Base-by-base conservation (phyloP, 345 rosid genomes). In the Moringa oleifera region DNA sequence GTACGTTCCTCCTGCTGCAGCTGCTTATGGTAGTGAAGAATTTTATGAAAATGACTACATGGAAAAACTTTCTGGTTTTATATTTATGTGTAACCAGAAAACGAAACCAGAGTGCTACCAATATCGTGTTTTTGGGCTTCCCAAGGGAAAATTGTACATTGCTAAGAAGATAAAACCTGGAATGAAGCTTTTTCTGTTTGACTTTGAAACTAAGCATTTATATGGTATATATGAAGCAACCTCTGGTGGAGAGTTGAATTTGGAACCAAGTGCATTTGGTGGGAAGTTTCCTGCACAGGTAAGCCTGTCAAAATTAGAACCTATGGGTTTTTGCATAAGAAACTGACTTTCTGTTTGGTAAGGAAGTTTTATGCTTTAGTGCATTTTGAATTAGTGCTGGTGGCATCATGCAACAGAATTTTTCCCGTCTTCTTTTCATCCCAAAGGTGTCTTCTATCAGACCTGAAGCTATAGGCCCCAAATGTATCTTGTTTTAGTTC, bases 271-370 rank as follows among this genome's bases (percentile, higher is more conserved):
- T 57, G 89, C 86, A 67, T 79, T 84, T 57, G 75, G 61, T 18
- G 80, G 45, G 51, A 63, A 73, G 60, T 84, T 77, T 71, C 81
- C 86, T 55, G 82, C 84, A 25, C 82, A 79, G 81, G 89, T 80
- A 61, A 65, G 53, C 53, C 25, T 31, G 33, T 18, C 23, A 20
- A 23, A 22, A 19, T n/a, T 64, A 11, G 15, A 2, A 54, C 22
- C 23, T 57, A 17, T 54, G 24, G 13, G 11, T 15, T 12, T 23
- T 25, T 64, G n/a, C n/a, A n/a, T n/a, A n/a, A n/a, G n/a, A n/a
- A n/a, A n/a, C n/a, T n/a, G n/a, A n/a, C n/a, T n/a, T n/a, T n/a
- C 31, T 17, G 20, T 7, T 55, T 55, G 33, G 6, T 19, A n/a
- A 22, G 19, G 7, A 22, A 25, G 15, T 17, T 65, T 36, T 18